A percentile compares a stretch with the other conserved stretches of the same genome.
Conservation (phyloP, 2,329 filamentous ascomycete genomes). For the Fusarium xylarioides region DNA sequence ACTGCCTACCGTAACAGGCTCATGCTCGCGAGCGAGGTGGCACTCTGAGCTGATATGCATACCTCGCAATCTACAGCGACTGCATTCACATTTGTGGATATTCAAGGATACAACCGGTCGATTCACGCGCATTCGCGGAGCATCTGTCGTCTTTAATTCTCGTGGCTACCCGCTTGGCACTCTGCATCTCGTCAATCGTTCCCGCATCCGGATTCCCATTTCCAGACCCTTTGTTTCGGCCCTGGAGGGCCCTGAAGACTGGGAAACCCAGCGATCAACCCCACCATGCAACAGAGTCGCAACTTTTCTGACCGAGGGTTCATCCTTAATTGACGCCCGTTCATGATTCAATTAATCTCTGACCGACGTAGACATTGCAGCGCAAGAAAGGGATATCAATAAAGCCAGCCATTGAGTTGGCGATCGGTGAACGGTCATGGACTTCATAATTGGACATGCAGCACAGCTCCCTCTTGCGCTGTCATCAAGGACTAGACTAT, state of each 20-base stretch:
- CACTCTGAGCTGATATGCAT: conserved; percentile 3
- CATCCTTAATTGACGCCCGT: background rate
- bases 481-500: background rate
- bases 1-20: background rate
- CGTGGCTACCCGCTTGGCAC: conserved; percentile 28
- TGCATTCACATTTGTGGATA: background rate
- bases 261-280: conserved; percentile 15
- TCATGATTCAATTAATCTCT: background rate
- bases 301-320: conserved; percentile 1
- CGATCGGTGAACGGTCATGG: background rate
- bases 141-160: conserved; percentile 10
- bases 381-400: background rate
- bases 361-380: background rate
- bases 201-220: conserved; percentile 38
- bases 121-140: background rate
- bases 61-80: background rate
- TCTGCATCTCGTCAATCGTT: conserved; percentile 43
- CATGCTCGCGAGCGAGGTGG: background rate
- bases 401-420: background rate
- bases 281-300: conserved; percentile 3
- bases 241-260: conserved; percentile 21
- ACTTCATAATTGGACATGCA: background rate
- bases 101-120: conserved; percentile 7
- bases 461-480: background rate
- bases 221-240: conserved; percentile 38